These are phyloP conservation scores for Lenwebbia sp. DNA, from an alignment of 345 rosid genomes.

Conservation along the genomic window DNA sequence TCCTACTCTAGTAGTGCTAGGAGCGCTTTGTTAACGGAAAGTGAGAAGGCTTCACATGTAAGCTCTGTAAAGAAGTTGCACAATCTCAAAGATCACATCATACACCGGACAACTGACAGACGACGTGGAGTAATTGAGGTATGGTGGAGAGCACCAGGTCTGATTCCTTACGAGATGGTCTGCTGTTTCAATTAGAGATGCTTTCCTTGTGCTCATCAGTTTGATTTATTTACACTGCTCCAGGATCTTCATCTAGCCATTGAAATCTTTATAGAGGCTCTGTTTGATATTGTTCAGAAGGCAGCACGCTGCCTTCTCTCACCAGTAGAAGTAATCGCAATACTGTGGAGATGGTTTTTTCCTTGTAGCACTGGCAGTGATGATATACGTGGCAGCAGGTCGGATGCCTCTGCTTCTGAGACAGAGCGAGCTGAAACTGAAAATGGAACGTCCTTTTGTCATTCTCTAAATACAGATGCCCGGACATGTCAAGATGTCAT, in stretches of 20 bases:
- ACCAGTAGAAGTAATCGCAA: conserved; percentile 41
- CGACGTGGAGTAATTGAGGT: conserved; percentile 98
- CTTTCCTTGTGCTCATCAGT: background rate
- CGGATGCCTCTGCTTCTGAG: conserved; percentile 29
- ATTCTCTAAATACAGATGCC: conserved; percentile 81
- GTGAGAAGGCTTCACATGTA: conserved; percentile 19
- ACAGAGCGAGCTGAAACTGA: conserved; percentile 44
- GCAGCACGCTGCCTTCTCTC: conserved; percentile 63
- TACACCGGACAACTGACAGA: conserved; percentile 70
- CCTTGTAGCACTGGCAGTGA: conserved; percentile 7
- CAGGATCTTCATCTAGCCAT: conserved; percentile 96
- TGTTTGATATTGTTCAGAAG: conserved; percentile 68
- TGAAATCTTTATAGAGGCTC: conserved; percentile 73
- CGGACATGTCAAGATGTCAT: conserved; percentile 94
- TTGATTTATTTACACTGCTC: background rate
- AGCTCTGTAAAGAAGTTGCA: conserved; percentile 28
- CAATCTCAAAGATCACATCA: conserved; percentile 44
- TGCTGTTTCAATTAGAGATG: background rate
- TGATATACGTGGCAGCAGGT: background rate
- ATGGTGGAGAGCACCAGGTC: background rate
- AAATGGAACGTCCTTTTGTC: conserved; percentile 34
- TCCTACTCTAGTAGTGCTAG: conserved; percentile 20
- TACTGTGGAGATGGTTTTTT: conserved; percentile 46
- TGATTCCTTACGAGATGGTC: background rate
- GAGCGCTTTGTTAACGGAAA: conserved; percentile 9